Conservation (phyloP, 192 early-diverging fungal genomes). For the Cetraspora pellucida region DNA sequence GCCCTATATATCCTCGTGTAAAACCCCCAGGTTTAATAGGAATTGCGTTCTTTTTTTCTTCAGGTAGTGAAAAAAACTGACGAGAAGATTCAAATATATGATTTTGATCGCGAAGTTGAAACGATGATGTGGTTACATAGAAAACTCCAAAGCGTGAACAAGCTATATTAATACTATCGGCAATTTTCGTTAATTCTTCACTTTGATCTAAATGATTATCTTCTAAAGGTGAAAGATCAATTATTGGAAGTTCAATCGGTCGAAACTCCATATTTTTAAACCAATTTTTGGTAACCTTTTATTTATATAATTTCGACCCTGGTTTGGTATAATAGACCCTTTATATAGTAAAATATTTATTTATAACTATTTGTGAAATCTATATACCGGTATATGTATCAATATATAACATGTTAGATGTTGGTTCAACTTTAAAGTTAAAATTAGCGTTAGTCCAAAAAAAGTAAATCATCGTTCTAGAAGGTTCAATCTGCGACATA, state of each 20-base stretch:
- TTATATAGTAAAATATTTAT: no score
- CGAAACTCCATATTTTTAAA: no score
- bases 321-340: no score
- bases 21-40: slow-evolving; percentile 49
- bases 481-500: no score
- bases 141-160: slow-evolving; percentile 43
- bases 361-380: no score
- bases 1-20: slow-evolving; percentile 48
- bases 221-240: slow-evolving; percentile 42
- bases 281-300: no score
- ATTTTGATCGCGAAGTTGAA: slow-evolving; percentile 11
- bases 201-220: background rate
- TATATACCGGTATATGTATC: no score
- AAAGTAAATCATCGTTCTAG: no score
- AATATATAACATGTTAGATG: no score
- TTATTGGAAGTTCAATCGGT: slow-evolving; percentile 36
- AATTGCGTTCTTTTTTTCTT: slow-evolving; percentile 37
- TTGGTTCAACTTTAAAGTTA: no score
- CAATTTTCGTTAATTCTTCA: slow-evolving; percentile 27
- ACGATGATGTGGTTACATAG: slow-evolving; percentile 44
- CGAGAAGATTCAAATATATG: slow-evolving; percentile 37
- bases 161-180: slow-evolving; percentile 34
- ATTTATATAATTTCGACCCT: no score
- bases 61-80: slow-evolving; percentile 43
- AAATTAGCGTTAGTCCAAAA: no score